Evolutionary conservation across 2,329 filamentous ascomycete species (phyloP).

Genomic region (Apiospora aurea): DNA sequence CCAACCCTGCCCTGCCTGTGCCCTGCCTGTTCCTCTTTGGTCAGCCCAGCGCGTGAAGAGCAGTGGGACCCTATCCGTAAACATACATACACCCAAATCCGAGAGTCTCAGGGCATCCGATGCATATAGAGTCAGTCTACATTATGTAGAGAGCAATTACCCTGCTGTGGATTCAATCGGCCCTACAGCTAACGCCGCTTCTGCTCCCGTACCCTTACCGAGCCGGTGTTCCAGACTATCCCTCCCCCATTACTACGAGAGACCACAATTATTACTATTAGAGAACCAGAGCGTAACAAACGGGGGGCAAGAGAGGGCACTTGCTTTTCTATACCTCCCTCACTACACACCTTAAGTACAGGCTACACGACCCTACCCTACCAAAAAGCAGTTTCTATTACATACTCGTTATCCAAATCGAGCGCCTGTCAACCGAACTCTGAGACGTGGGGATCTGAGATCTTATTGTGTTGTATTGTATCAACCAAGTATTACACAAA

Average conservation of each 20-base stretch:
- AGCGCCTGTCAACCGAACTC: slow-evolving; percentile 40
- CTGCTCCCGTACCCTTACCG: slow-evolving; percentile 20
- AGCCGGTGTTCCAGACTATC: slow-evolving; percentile 20
- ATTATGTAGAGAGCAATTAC: slow-evolving; percentile 22
- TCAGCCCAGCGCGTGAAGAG: slow-evolving; percentile 16
- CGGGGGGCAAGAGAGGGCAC: slow-evolving; percentile 10
- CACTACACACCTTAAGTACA: slow-evolving; percentile 20
- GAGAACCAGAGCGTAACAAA: slow-evolving; percentile 15
- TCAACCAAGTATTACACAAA: slow-evolving; percentile 39
- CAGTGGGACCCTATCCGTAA: slow-evolving; percentile 13
- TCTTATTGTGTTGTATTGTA: slow-evolving; percentile 28
- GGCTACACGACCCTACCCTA: slow-evolving; percentile 17
- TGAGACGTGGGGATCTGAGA: slow-evolving; percentile 41
- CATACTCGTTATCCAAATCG: slow-evolving; percentile 35
- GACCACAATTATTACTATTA: slow-evolving; percentile 21
- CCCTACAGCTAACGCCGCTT: slow-evolving; percentile 24
- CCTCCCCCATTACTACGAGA: slow-evolving; percentile 15
- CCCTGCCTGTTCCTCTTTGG: slow-evolving; percentile 1
- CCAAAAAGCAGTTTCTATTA: slow-evolving; percentile 32
- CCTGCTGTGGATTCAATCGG: slow-evolving; percentile 25
- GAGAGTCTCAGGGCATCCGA: slow-evolving; percentile 13
- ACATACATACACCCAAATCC: slow-evolving; percentile 3
- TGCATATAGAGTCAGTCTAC: slow-evolving; percentile 17
- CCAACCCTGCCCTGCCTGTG: neutral
- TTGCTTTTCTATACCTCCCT: slow-evolving; percentile 20